These are phyloP conservation scores for Nakaseomyces delphensis DNA, from an alignment of 1,139 yeast genomes.

Conservation along the genomic window DNA sequence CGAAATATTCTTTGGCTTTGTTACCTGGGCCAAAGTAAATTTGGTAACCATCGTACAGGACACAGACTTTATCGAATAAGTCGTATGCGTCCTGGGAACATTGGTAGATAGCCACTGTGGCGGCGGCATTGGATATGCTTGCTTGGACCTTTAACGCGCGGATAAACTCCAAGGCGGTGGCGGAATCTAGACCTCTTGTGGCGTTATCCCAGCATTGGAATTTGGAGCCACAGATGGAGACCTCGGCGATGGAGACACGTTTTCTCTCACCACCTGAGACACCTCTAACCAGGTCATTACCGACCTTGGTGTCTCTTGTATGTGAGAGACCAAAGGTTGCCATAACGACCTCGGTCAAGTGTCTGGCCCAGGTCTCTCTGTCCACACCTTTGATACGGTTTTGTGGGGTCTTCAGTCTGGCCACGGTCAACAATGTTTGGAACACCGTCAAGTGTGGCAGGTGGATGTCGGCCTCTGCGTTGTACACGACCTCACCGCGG, in stretches of 20 bases:
- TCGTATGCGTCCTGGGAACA: slow-evolving; percentile 64
- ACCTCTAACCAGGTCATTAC: slow-evolving; percentile 37
- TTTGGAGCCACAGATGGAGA: slow-evolving; percentile 36
- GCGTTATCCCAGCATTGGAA: slow-evolving; percentile 69
- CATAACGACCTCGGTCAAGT: slow-evolving; percentile 35
- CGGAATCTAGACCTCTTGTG: slow-evolving; percentile 67
- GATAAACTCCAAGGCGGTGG: slow-evolving; percentile 68
- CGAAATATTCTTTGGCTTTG: slow-evolving; percentile 37
- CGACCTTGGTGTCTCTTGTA: slow-evolving; percentile 36
- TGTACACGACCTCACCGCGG: slow-evolving; percentile 50
- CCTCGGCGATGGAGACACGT: slow-evolving; percentile 40
- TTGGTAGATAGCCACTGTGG: slow-evolving; percentile 74
- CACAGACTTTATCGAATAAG: slow-evolving; percentile 39
- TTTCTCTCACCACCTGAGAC: slow-evolving; percentile 40
- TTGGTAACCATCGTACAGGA: slow-evolving; percentile 40
- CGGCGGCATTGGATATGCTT: slow-evolving; percentile 47
- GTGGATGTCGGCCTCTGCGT: slow-evolving; percentile 42
- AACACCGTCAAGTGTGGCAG: slow-evolving; percentile 42
- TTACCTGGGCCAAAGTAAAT: slow-evolving; percentile 36
- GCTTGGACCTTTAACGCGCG: slow-evolving; percentile 61
- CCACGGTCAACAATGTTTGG: slow-evolving; percentile 34
- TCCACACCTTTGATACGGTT: slow-evolving; percentile 32
- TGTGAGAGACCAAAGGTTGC: slow-evolving; percentile 40
- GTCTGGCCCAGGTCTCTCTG: slow-evolving; percentile 33
- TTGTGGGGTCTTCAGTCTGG: slow-evolving; percentile 31